Evolutionary conservation across 805 yeast species (phyloP).

Genomic region (Wickerhamiella australiensis): DNA sequence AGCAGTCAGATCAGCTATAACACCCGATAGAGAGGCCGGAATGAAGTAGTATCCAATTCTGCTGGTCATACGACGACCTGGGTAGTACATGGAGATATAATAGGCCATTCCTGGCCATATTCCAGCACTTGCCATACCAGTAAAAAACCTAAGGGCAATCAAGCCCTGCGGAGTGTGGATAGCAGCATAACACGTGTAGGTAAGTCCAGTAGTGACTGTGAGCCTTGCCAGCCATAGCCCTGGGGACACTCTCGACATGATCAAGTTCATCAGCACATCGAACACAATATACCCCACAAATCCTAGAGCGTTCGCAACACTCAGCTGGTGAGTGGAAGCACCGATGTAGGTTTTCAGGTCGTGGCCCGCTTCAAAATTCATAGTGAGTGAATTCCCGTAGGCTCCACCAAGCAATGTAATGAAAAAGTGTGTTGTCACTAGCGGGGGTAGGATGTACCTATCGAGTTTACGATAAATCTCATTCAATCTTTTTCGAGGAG

Average conservation of each 20-base stretch:
- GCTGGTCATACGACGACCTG: slow-evolving; percentile 59
- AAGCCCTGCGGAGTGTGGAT: slow-evolving; percentile 46
- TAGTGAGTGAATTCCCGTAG: slow-evolving; percentile 71
- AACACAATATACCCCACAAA: slow-evolving; percentile 74
- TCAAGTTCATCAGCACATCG: slow-evolving; percentile 77
- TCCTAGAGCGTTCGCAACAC: slow-evolving; percentile 69
- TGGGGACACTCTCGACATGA: slow-evolving; percentile 71
- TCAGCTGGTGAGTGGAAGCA: slow-evolving; percentile 43
- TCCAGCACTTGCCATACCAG: slow-evolving; percentile 73
- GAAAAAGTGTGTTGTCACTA: slow-evolving; percentile 68
- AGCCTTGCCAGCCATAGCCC: slow-evolving; percentile 77
- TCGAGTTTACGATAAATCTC: slow-evolving; percentile 46
- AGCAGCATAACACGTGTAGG: slow-evolving; percentile 61
- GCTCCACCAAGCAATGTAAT: slow-evolving; percentile 68
- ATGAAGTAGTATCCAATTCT: slow-evolving; percentile 83
- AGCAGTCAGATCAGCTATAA: slow-evolving; percentile 72
- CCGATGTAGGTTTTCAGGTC: slow-evolving; percentile 43
- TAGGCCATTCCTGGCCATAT: slow-evolving; percentile 87
- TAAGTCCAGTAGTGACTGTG: slow-evolving; percentile 62
- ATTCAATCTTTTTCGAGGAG: slow-evolving; percentile 16
- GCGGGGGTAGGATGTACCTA: slow-evolving; percentile 61
- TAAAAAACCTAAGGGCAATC: slow-evolving; percentile 56
- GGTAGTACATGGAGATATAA: slow-evolving; percentile 75
- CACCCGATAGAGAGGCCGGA: slow-evolving; percentile 78
- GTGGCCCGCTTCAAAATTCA: slow-evolving; percentile 54